Conservation (phyloP, 148 eudicot genomes). For the Bassia scoparia region DNA sequence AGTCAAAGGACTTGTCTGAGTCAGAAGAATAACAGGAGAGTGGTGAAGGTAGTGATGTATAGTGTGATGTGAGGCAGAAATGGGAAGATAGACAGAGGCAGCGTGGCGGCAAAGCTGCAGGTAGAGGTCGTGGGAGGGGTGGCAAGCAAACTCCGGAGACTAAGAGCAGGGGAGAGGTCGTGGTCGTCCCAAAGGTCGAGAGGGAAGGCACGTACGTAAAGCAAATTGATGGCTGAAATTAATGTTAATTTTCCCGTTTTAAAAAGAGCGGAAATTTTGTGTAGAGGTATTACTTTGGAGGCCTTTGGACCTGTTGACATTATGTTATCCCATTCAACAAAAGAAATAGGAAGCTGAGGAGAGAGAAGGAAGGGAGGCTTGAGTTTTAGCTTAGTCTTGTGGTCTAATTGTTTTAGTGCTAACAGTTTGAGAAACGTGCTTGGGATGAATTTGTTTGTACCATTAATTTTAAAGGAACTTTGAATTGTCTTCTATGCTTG, state of each 20-base stretch:
- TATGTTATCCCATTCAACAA: slow-evolving; percentile 1
- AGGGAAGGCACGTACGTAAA: slow-evolving; percentile 64
- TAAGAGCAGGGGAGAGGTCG: slow-evolving; percentile 34
- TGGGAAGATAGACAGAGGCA: slow-evolving; percentile 43
- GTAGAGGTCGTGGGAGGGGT: slow-evolving; percentile 67
- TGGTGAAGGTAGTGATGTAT: slow-evolving; percentile 37
- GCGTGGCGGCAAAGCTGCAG: slow-evolving; percentile 62
- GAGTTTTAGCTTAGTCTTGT: not conserved
- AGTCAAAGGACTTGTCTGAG: slow-evolving; percentile 54
- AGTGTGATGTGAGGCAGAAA: slow-evolving; percentile 54
- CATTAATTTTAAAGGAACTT: slow-evolving; percentile 1
- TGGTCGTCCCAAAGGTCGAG: slow-evolving; percentile 44
- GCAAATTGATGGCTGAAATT: not conserved
- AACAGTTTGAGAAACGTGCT: not conserved
- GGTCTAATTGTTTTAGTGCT: slow-evolving; percentile 12
- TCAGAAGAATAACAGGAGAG: slow-evolving; percentile 50
- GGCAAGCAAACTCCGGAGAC: slow-evolving; percentile 55
- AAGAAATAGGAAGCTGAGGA: not conserved
- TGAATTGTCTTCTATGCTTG: not conserved
- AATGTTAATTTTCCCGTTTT: slow-evolving; percentile 10
- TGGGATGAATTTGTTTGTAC: not conserved
- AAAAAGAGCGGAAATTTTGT: slow-evolving; percentile 27
- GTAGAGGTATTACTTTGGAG: slow-evolving; percentile 21
- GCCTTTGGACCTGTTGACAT: slow-evolving; percentile 7
- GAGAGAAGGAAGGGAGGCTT: not conserved